These are phyloP conservation scores for Erysimum cheiranthoides DNA, from an alignment of 345 rosid species.

Conservation along the genomic window DNA sequence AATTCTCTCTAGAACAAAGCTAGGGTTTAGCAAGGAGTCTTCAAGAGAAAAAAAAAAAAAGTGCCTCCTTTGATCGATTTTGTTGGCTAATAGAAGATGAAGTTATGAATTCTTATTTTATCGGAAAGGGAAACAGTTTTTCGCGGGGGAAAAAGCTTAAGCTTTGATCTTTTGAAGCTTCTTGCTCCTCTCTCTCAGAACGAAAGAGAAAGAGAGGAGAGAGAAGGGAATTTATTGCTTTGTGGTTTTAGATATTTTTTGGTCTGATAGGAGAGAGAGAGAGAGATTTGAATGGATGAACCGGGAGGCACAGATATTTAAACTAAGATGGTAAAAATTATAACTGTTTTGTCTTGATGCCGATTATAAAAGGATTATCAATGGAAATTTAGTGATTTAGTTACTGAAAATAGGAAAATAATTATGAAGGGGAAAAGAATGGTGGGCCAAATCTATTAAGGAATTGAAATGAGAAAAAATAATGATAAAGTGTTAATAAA, in stretches of 20 bases:
- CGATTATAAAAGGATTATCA: constrained; percentile 1
- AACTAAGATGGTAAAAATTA: constrained; percentile 43
- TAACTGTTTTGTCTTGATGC: constrained; percentile 19
- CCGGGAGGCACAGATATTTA: constrained; percentile 82
- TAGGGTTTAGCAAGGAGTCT: constrained; percentile 43
- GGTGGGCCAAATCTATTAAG: constrained; percentile 42
- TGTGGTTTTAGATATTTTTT: constrained; percentile 58
- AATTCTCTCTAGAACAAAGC: background rate
- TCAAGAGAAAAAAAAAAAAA: background rate
- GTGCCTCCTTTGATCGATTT: constrained; percentile 18
- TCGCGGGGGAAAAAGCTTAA: constrained; percentile 16
- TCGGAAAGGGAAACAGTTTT: constrained; percentile 4
- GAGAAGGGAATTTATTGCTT: constrained; percentile 43
- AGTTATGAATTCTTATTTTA: background rate
- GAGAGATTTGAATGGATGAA: constrained; percentile 69
- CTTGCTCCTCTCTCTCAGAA: constrained; percentile 9
- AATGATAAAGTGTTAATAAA: background rate
- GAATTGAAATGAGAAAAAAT: constrained; percentile 14
- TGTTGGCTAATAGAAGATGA: constrained; percentile 18
- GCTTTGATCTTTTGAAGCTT: constrained; percentile 33
- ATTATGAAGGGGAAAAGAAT: constrained; percentile 25
- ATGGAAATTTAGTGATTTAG: constrained; percentile 23
- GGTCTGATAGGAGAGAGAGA: constrained; percentile 41
- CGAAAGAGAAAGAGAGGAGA: constrained; percentile 33
- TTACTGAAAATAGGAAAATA: constrained; percentile 45